phyloP scores from a whole-genome alignment of 2,329 filamentous ascomycete species.

The Tolypocladium pustulatum region DNA sequence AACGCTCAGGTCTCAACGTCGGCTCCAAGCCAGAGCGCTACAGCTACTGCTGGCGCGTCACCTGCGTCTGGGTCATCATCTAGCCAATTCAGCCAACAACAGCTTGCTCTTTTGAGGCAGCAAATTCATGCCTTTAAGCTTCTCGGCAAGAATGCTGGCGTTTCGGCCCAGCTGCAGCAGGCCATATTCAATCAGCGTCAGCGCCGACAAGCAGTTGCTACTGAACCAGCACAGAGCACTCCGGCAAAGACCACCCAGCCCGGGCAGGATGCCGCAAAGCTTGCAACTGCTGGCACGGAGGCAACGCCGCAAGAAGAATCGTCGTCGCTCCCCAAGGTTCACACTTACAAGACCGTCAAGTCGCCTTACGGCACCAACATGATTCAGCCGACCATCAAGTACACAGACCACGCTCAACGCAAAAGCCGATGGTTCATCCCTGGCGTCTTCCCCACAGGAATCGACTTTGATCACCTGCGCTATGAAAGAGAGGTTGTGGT shows the following conservation, averaged over 20 bases:
- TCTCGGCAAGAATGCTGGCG: slow-evolving; percentile 74
- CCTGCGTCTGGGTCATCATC: slow-evolving; percentile 20
- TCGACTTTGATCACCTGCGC: slow-evolving; percentile 76
- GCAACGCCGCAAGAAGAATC: slow-evolving; percentile 20
- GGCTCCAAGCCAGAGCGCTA: slow-evolving; percentile 21
- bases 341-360: slow-evolving; percentile 62
- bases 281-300: slow-evolving; percentile 25
- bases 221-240: slow-evolving; percentile 30
- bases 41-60: slow-evolving; percentile 19
- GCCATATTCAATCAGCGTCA: slow-evolving; percentile 68
- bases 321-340: slow-evolving; percentile 25
- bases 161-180: slow-evolving; percentile 70
- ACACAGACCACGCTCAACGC: slow-evolving; percentile 67
- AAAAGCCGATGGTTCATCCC: slow-evolving; percentile 73
- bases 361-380: slow-evolving; percentile 55
- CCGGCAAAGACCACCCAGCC: slow-evolving; percentile 18
- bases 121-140: slow-evolving; percentile 91
- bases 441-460: slow-evolving; percentile 76
- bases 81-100: slow-evolving; percentile 64
- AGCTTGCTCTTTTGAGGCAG: slow-evolving; percentile 66
- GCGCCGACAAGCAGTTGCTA: slow-evolving; percentile 47
- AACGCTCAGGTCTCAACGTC: slow-evolving; percentile 27
- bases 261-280: slow-evolving; percentile 24
- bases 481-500: slow-evolving; percentile 81
- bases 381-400: slow-evolving; percentile 55